Conservation (phyloP, 192 early-diverging fungal genomes). For the Chytriomyces hyalinus region DNA sequence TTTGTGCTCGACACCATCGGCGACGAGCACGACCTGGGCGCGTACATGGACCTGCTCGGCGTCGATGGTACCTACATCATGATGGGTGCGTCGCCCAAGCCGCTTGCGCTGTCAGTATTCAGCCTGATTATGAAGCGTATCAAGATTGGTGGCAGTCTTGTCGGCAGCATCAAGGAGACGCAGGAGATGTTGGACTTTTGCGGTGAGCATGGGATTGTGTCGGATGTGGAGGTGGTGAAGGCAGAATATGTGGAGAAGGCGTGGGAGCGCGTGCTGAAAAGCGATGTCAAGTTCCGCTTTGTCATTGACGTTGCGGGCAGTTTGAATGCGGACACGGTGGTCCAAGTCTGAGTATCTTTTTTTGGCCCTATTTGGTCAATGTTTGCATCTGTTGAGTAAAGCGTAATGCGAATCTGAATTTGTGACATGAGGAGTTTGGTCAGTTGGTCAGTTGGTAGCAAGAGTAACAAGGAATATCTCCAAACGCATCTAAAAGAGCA, state of each 20-base stretch:
- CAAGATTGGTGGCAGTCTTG: constrained; percentile 32
- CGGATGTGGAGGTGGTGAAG: constrained; percentile 31
- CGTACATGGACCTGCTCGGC: constrained; percentile 28
- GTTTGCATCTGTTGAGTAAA: too few relatives aligned
- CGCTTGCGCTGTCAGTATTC: constrained; percentile 22
- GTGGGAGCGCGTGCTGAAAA: constrained; percentile 31
- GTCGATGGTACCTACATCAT: constrained; percentile 40
- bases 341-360: background rate
- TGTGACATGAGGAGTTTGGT: too few relatives aligned
- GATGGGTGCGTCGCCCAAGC: constrained; percentile 35
- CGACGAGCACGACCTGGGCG: constrained; percentile 16
- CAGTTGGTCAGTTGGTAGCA: too few relatives aligned
- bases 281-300: constrained; percentile 34
- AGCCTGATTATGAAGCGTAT: constrained; percentile 33
- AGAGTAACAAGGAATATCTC: too few relatives aligned
- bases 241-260: constrained; percentile 27
- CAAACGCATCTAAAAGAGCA: too few relatives aligned
- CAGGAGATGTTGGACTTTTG: constrained; percentile 40
- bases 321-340: constrained; percentile 13
- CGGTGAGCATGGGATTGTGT: constrained; percentile 14
- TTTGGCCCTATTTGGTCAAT: too few relatives aligned
- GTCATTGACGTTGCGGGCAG: constrained; percentile 27
- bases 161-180: constrained; percentile 35
- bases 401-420: too few relatives aligned
- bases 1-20: constrained; percentile 39